Evolutionary conservation across 2,329 filamentous ascomycete genomes (phyloP).

Genomic region (Scedosporium aurantiacum): DNA sequence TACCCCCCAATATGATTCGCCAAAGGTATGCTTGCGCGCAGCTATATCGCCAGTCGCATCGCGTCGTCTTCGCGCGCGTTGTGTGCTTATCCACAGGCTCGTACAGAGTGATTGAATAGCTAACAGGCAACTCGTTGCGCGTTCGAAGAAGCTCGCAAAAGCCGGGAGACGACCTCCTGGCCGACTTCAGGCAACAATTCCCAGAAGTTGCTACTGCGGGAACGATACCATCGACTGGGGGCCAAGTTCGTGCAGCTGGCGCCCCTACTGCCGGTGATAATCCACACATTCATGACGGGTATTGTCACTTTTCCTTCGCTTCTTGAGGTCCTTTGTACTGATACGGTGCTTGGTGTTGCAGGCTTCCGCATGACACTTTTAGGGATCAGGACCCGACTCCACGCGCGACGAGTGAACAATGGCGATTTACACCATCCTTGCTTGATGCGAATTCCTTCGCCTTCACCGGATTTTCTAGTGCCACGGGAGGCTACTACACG

Average conservation of each 20-base stretch:
- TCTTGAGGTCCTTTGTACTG: background rate
- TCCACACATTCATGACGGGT: slow-evolving; percentile 20
- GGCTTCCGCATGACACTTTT: slow-evolving; percentile 28
- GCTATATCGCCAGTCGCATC: background rate
- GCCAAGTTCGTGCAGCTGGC: slow-evolving; percentile 15
- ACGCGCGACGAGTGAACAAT: slow-evolving; percentile 66
- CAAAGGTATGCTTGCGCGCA: slow-evolving; percentile 19
- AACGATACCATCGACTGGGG: slow-evolving; percentile 28
- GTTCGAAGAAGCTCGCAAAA: slow-evolving; percentile 68
- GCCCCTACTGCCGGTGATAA: slow-evolving; percentile 3
- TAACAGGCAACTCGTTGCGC: slow-evolving; percentile 7
- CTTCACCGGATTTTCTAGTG: slow-evolving; percentile 69
- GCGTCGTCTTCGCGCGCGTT: background rate
- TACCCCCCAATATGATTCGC: slow-evolving; percentile 19
- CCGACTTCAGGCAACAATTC: slow-evolving; percentile 74
- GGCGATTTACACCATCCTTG: slow-evolving; percentile 80
- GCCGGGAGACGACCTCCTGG: slow-evolving; percentile 73
- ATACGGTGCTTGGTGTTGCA: background rate
- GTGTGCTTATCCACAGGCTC: background rate
- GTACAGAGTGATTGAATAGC: slow-evolving; percentile 4
- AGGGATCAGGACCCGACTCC: slow-evolving; percentile 73
- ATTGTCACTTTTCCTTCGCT: background rate
- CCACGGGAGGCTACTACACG: slow-evolving; percentile 71
- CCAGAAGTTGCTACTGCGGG: slow-evolving; percentile 53
- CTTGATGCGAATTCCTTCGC: slow-evolving; percentile 77